A percentile compares a stretch with the other conserved stretches of the same genome.
Conservation (phyloP, 192 early-diverging fungal genomes). For the Physocladia obscura region DNA sequence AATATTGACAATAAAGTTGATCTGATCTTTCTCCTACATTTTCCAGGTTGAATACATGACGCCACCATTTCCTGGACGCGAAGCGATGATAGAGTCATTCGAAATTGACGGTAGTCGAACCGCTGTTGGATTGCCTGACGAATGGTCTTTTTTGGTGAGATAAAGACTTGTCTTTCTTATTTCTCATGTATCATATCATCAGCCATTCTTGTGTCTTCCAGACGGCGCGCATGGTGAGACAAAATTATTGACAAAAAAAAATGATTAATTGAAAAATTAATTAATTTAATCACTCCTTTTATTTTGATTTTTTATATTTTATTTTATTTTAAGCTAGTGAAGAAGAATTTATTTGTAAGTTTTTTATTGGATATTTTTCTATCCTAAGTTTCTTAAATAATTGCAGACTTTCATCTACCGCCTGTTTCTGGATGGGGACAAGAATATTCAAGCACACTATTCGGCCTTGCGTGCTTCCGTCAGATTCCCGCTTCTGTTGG, state of each 20-base stretch:
- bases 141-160: conserved; percentile 74
- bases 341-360: conserved; percentile 72
- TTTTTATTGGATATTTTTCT: not conserved
- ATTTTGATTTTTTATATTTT: not conserved
- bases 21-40: not conserved
- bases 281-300: not conserved
- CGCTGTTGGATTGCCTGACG: conserved; percentile 66
- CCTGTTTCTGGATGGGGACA: conserved; percentile 64
- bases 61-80: conserved; percentile 47
- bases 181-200: not conserved
- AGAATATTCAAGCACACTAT: conserved; percentile 62
- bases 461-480: conserved; percentile 81
- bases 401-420: conserved; percentile 72
- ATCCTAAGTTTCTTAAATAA: not conserved
- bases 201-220: conserved; percentile 77
- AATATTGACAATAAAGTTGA: not conserved
- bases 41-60: conserved; percentile 47
- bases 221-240: conserved; percentile 76
- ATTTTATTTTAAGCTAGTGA: conserved; percentile 44
- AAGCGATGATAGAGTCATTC: conserved; percentile 19
- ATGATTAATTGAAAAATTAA: too few species aligned
- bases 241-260: too few species aligned
- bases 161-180: not conserved
- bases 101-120: conserved; percentile 19
- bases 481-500: conserved; percentile 69